phyloP scores from a whole-genome alignment of 2,329 filamentous ascomycete species.

The Macrophomina tecta region DNA sequence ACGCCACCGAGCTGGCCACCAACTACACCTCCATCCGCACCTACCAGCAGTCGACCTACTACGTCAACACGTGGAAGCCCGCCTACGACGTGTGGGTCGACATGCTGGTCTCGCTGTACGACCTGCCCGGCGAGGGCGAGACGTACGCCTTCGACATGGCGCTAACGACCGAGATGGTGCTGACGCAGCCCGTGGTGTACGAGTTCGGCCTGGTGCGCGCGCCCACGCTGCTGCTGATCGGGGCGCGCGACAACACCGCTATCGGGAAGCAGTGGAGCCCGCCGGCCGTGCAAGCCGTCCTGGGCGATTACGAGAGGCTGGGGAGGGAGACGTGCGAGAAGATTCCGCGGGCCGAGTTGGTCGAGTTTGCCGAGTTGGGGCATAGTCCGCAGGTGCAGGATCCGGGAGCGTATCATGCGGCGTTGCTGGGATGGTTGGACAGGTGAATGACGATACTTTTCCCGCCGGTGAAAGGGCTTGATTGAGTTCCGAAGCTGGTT shows the following conservation, averaged over 20 bases:
- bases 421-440: conserved; percentile 51
- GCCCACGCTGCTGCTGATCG: conserved; percentile 58
- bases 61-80: conserved; percentile 51
- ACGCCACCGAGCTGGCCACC: conserved; percentile 33
- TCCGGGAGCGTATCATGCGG: conserved; percentile 55
- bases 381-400: conserved; percentile 62
- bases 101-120: conserved; percentile 61
- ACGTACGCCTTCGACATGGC: conserved; percentile 57
- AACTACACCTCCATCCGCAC: conserved; percentile 37
- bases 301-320: conserved; percentile 59
- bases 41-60: conserved; percentile 40
- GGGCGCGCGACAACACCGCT: conserved; percentile 60
- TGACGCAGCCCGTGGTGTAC: conserved; percentile 59
- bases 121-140: conserved; percentile 47
- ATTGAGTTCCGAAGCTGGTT: too few relatives aligned
- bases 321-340: conserved; percentile 53
- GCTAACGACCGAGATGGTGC: conserved; percentile 61
- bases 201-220: conserved; percentile 56
- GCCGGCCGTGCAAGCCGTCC: conserved; percentile 34
- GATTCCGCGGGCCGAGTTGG: conserved; percentile 54
- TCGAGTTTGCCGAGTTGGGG: conserved; percentile 57
- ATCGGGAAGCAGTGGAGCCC: conserved; percentile 60
- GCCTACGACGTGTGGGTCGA: conserved; percentile 62
- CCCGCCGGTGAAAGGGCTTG: too few relatives aligned
- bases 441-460: too few relatives aligned